Evolutionary conservation across 495 filamentous ascomycete species (phyloP).

Genomic region (Tuber magnatum): DNA sequence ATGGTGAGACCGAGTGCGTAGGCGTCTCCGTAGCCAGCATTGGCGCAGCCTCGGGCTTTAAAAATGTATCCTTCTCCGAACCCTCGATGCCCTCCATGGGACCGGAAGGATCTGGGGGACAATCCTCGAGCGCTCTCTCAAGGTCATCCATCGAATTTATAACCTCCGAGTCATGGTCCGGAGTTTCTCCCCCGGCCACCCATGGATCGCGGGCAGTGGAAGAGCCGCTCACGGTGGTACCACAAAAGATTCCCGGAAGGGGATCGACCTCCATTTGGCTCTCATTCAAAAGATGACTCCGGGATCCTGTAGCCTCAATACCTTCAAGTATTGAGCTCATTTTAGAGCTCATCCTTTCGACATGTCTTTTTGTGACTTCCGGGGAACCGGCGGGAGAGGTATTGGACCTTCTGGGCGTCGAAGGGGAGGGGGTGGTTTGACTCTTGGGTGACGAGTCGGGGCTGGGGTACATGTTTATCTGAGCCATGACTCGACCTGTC

Average conservation of each 20-base stretch:
- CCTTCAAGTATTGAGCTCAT: slow-evolving; percentile 24
- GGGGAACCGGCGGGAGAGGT: background rate
- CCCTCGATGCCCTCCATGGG: background rate
- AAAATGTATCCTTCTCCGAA: background rate
- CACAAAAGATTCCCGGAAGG: slow-evolving; percentile 25
- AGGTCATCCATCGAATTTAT: background rate
- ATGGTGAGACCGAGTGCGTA: background rate
- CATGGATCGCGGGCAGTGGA: background rate
- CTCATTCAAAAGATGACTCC: background rate
- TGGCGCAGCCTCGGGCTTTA: background rate
- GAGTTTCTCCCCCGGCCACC: background rate
- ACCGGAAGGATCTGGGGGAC: background rate
- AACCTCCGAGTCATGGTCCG: background rate
- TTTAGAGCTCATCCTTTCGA: slow-evolving; percentile 18
- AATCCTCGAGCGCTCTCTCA: background rate
- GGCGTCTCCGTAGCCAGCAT: background rate
- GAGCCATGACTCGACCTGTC: background rate
- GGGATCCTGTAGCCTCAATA: slow-evolving; percentile 3
- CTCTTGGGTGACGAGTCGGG: slow-evolving; percentile 24
- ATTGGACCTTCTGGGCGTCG: slow-evolving; percentile 12
- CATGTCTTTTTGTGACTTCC: slow-evolving; percentile 18
- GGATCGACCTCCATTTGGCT: slow-evolving; percentile 17
- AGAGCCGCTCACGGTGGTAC: background rate
- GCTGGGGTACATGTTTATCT: slow-evolving; percentile 20
- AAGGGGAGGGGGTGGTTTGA: slow-evolving; percentile 2